These are phyloP conservation scores for Plectosphaerella sp. DNA, from an alignment of 2,329 filamentous ascomycete species.

Conservation along the genomic window DNA sequence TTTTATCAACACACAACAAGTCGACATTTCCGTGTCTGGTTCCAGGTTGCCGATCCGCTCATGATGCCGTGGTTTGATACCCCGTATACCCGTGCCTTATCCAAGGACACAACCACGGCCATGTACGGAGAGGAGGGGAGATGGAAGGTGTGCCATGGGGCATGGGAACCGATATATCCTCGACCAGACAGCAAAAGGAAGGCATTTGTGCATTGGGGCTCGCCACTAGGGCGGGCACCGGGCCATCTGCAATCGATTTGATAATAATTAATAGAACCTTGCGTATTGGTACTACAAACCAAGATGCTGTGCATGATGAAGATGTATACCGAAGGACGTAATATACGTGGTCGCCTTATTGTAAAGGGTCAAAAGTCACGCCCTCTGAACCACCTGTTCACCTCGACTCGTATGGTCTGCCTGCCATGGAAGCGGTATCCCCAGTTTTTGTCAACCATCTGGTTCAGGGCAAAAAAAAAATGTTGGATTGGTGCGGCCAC, in stretches of 20 bases:
- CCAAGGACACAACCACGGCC: constrained; percentile 16
- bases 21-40: constrained; percentile 16
- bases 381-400: too few relatives aligned
- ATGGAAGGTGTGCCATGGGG: constrained; percentile 9
- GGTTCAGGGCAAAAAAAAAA: too few relatives aligned
- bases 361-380: too few relatives aligned
- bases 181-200: neutral
- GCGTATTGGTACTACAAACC: constrained; percentile 14
- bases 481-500: too few relatives aligned
- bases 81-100: constrained; percentile 26
- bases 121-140: constrained; percentile 11
- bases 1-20: constrained; percentile 7
- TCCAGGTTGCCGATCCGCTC: constrained; percentile 13
- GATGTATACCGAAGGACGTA: too few relatives aligned
- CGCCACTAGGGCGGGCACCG: constrained; percentile 11
- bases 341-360: too few relatives aligned
- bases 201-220: constrained; percentile 8
- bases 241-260: constrained; percentile 21
- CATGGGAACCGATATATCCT: too few relatives aligned
- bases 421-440: too few relatives aligned
- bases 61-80: constrained; percentile 24
- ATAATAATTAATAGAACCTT: constrained; percentile 40
- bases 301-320: too few relatives aligned
- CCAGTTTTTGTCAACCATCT: too few relatives aligned
- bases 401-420: too few relatives aligned